These are phyloP conservation scores for Magnaporthiopsis poae DNA, from an alignment of 2,329 filamentous ascomycete species.

Conservation along the genomic window DNA sequence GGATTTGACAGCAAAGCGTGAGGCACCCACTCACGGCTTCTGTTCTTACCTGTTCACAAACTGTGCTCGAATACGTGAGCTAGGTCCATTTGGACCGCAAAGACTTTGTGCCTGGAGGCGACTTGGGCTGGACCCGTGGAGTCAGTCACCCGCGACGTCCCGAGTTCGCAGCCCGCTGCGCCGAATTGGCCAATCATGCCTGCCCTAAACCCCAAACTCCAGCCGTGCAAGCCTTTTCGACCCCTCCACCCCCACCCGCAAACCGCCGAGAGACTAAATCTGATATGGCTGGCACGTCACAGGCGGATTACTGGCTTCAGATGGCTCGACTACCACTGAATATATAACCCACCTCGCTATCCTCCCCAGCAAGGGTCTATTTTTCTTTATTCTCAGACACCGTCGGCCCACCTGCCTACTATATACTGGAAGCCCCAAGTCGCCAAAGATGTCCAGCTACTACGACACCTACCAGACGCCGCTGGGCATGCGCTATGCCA, in stretches of 20 bases:
- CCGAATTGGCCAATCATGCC: no score
- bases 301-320: neutral
- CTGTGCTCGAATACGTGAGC: neutral
- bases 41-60: neutral
- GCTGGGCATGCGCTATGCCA: slow-evolving; percentile 63
- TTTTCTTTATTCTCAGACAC: neutral
- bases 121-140: no score
- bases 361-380: neutral
- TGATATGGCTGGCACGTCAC: no score
- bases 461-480: slow-evolving; percentile 56
- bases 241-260: neutral
- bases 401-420: neutral
- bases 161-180: no score
- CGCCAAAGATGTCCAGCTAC: slow-evolving; percentile 1
- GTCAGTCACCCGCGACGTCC: no score
- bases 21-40: no score
- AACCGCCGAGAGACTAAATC: neutral
- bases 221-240: neutral
- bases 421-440: neutral
- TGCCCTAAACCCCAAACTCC: neutral
- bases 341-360: neutral
- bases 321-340: neutral
- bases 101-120: no score
- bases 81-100: neutral
- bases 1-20: neutral